These are phyloP conservation scores for Wickerhamiella allomyrinae DNA, from an alignment of 805 yeast species.

Conservation along the genomic window DNA sequence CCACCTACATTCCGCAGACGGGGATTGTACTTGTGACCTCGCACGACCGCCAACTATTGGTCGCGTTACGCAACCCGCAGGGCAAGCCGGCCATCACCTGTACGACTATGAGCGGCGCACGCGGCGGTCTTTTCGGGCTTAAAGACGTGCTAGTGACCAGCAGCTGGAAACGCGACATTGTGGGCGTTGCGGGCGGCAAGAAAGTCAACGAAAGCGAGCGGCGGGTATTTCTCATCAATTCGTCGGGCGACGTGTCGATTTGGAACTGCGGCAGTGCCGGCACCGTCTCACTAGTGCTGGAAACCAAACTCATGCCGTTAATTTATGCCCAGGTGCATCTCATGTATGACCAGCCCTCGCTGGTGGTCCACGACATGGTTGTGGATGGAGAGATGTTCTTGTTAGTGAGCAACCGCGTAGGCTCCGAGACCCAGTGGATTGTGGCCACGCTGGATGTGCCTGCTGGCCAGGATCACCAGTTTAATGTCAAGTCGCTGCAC, in stretches of 20 bases:
- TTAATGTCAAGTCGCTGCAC: constrained; percentile 51
- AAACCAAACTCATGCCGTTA: constrained; percentile 25
- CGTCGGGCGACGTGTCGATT: constrained; percentile 32
- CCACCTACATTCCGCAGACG: constrained; percentile 54
- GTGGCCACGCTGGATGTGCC: constrained; percentile 36
- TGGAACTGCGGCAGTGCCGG: constrained; percentile 39
- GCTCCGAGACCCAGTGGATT: constrained; percentile 27
- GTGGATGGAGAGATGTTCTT: constrained; percentile 29
- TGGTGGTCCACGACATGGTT: constrained; percentile 50
- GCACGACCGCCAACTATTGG: constrained; percentile 46
- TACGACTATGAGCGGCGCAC: constrained; percentile 18
- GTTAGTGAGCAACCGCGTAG: constrained; percentile 18
- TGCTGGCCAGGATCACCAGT: not conserved
- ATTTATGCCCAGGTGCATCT: constrained; percentile 31
- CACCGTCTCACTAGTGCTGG: constrained; percentile 28
- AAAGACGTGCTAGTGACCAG: constrained; percentile 17
- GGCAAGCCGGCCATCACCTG: constrained; percentile 38
- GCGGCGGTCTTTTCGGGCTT: constrained; percentile 20
- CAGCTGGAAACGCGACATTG: constrained; percentile 31
- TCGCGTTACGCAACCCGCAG: constrained; percentile 49
- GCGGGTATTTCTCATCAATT: constrained; percentile 29
- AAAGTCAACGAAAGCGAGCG: constrained; percentile 36
- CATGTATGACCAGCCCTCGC: constrained; percentile 35
- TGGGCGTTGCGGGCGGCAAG: constrained; percentile 42
- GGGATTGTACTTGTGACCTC: constrained; percentile 64